Conservation (phyloP, 768 basidiomycete species). For the Leucosporidium yakuticum region DNA sequence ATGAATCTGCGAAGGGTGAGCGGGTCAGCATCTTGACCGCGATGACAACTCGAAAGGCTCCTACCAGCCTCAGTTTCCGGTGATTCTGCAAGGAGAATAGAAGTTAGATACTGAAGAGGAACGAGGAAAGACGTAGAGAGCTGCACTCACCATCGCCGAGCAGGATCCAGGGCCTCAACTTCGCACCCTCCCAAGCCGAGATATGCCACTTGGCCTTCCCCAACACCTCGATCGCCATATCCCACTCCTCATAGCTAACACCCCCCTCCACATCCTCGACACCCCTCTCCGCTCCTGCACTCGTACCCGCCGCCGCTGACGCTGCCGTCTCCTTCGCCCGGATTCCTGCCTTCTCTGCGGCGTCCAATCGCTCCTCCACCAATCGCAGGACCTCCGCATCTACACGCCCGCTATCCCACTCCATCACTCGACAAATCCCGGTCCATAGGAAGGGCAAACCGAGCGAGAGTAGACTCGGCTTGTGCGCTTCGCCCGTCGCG, state of each 20-base stretch:
- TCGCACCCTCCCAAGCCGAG: constrained; percentile 27
- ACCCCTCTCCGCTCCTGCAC: neutral
- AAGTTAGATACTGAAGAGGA: neutral
- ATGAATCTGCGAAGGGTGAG: neutral
- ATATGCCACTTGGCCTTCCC: constrained; percentile 32
- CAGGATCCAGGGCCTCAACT: constrained; percentile 29
- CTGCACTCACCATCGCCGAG: constrained; percentile 22
- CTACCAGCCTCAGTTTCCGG: neutral
- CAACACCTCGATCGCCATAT: constrained; percentile 38
- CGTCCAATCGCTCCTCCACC: constrained; percentile 30
- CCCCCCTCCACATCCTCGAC: constrained; percentile 12
- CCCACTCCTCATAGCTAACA: constrained; percentile 38
- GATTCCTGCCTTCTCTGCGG: constrained; percentile 2
- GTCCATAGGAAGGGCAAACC: constrained; percentile 36
- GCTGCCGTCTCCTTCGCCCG: neutral
- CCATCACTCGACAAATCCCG: constrained; percentile 32
- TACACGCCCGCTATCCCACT: constrained; percentile 32
- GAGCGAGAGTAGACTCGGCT: constrained; percentile 35
- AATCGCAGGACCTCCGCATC: constrained; percentile 38
- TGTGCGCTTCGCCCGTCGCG: constrained; percentile 23
- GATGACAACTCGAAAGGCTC: neutral
- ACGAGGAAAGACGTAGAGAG: neutral
- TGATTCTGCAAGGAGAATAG: neutral
- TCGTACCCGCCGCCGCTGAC: no score
- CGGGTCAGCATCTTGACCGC: neutral